Evolutionary conservation across 805 yeast species (phyloP).

Genomic region (Wickerhamiella alocasiicola): DNA sequence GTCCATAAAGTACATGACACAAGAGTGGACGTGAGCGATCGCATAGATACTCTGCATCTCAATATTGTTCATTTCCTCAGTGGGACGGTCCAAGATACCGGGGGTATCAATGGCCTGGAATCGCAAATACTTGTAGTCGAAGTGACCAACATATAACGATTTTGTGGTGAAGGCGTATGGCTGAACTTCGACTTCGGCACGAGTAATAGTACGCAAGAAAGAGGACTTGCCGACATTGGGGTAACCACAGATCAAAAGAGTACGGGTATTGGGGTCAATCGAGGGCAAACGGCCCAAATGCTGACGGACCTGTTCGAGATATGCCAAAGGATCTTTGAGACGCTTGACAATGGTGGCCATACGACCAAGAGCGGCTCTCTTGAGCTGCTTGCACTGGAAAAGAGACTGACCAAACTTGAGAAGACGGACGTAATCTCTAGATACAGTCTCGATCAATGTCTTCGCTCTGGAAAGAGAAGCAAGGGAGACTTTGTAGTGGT

Average conservation of each 20-base stretch:
- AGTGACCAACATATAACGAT: constrained; percentile 94
- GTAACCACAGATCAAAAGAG: constrained; percentile 93
- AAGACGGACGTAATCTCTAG: constrained; percentile 88
- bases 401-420: constrained; percentile 95
- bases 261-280: constrained; percentile 97
- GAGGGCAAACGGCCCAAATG: constrained; percentile 97
- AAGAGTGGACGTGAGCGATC: constrained; percentile 93
- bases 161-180: constrained; percentile 99
- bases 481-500: constrained; percentile 91
- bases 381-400: constrained; percentile 96
- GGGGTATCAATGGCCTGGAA: constrained; percentile 99
- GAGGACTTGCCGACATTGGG: constrained; percentile 99
- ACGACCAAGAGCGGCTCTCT: constrained; percentile 97
- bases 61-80: constrained; percentile 98
- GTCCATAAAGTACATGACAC: constrained; percentile 96
- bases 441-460: constrained; percentile 85
- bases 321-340: constrained; percentile 82
- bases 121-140: constrained; percentile 92
- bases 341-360: constrained; percentile 98
- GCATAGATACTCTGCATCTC: constrained; percentile 99
- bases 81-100: constrained; percentile 96
- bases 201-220: constrained; percentile 81
- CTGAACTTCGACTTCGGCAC: constrained; percentile 98
- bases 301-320: constrained; percentile 97
- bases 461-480: constrained; percentile 93